Percentiles rank a stretch among this genome's conserved stretches.
phyloP scores from a whole-genome alignment of 768 basidiomycete genomes.

The Macrolepiota fuliginosa region DNA sequence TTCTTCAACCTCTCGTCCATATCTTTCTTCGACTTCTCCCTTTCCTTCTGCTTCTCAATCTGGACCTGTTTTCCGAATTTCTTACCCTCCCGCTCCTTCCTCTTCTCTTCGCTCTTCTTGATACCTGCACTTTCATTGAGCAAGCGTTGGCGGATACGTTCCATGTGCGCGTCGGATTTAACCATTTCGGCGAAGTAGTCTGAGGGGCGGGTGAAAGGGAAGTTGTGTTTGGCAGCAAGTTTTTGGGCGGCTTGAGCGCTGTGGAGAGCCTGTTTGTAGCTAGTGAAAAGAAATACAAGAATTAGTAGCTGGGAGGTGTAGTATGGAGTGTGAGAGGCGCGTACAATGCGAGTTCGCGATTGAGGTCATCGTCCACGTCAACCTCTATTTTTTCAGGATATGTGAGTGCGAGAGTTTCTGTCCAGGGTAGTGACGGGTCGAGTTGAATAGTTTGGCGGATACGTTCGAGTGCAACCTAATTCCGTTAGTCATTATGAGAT shows the following conservation, averaged over 20 bases:
- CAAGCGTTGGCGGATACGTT: slow-evolving; percentile 86
- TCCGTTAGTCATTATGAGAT: background rate
- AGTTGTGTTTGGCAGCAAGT: slow-evolving; percentile 73
- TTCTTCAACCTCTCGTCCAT: slow-evolving; percentile 84
- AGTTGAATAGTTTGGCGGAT: slow-evolving; percentile 78
- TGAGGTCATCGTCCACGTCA: slow-evolving; percentile 85
- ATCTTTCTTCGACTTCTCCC: slow-evolving; percentile 87
- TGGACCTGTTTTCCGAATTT: slow-evolving; percentile 99
- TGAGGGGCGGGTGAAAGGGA: slow-evolving; percentile 86
- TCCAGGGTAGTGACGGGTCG: slow-evolving; percentile 76
- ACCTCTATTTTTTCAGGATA: slow-evolving; percentile 74
- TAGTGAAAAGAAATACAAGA: slow-evolving; percentile 27
- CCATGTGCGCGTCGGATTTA: slow-evolving; percentile 97
- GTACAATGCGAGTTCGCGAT: slow-evolving; percentile 94
- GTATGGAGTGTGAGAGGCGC: slow-evolving; percentile 26
- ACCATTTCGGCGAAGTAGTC: slow-evolving; percentile 99
- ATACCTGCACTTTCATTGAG: slow-evolving; percentile 87
- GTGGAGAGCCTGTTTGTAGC: slow-evolving; percentile 95
- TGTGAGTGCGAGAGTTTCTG: slow-evolving; percentile 72
- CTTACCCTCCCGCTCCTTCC: slow-evolving; percentile 90
- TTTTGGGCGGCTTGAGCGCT: slow-evolving; percentile 71
- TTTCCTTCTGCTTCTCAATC: slow-evolving; percentile 88
- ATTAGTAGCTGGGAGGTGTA: background rate
- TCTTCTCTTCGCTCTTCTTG: slow-evolving; percentile 89
- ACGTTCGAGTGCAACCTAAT: slow-evolving; percentile 72